A percentile compares a stretch with the other conserved stretches of the same genome.
Conservation (phyloP, 768 basidiomycete species). For the Trichaptum fuscoviolaceum region DNA sequence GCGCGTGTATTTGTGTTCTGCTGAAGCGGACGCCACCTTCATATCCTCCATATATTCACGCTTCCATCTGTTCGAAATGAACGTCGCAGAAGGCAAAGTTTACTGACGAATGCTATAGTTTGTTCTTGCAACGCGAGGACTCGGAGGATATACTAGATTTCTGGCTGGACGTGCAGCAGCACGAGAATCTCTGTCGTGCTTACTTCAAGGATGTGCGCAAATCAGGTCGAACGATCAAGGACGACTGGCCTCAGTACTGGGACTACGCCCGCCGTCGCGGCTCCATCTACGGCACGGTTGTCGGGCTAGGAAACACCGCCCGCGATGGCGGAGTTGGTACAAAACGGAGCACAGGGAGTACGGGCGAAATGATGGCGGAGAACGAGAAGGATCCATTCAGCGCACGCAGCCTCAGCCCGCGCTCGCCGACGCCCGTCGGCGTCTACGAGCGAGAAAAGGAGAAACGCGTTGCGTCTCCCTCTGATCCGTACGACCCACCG, state of each 20-base stretch:
- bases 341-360: constrained; percentile 81
- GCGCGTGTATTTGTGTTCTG: not conserved
- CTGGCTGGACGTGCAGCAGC: constrained; percentile 98
- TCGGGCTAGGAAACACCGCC: constrained; percentile 56
- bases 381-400: constrained; percentile 65
- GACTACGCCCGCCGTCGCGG: constrained; percentile 88
- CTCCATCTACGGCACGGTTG: constrained; percentile 88
- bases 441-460: constrained; percentile 16
- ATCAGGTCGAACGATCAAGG: constrained; percentile 86
- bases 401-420: constrained; percentile 55
- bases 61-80: not conserved
- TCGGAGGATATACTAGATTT: constrained; percentile 97
- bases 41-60: not conserved
- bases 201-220: constrained; percentile 99
- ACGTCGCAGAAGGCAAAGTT: not conserved
- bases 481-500: constrained; percentile 29
- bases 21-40: not conserved
- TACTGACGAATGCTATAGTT: constrained; percentile 38
- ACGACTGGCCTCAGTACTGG: constrained; percentile 99
- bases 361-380: constrained; percentile 64
- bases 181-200: constrained; percentile 96
- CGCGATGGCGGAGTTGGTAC: constrained; percentile 29
- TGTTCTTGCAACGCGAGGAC: constrained; percentile 93
- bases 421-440: constrained; percentile 34
- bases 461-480: constrained; percentile 37